Evolutionary conservation across 129 eudicot genomes (phyloP), one percentile per base, ranked within the genome.

Genomic region (Mikania micrantha): DNA sequence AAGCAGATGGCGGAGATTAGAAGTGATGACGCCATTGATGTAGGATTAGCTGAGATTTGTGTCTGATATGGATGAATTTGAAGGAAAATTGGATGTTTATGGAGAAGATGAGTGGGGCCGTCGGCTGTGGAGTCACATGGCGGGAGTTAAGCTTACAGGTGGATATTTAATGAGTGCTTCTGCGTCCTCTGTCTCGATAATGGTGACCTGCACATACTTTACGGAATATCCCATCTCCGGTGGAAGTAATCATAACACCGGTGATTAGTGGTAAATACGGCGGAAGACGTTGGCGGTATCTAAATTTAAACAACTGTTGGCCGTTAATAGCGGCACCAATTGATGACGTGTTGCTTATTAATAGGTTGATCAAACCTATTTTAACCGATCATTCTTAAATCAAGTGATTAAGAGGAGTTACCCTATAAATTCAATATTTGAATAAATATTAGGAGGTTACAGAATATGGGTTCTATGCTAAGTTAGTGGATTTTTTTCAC

Each of bases 81-180:
- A 44, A 3, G 54, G 54, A 47, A 17, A 3, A 17, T 47, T 17
- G 7, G 25, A 40, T 38, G 73, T 29, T 72, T 72, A 54, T 19
- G 60, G 65, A 40, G 47, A 20, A 10, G 3, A 5, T 4, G 74
- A 61, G 74, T 24, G 70, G 70, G 74, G 52, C 36, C 34, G 62
- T 2, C 4, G 4, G 36, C 36, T 32, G 36, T 65, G 6, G 72
- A 74, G 72, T 74, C 77, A 79, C 84, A 74, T 79, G 80, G 79
- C 66, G 77, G 69, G 63, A 75, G 63, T 49, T 71, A 47, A 49
- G 64, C 25, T 56, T 68, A 68, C 74, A 67, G 69, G 64, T 76
- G 80, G 28, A 44, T 34, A 57, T 68, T 75, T 76, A 76, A 68
- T 68, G 80, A 68, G 73, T 60, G 35, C 9, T 7, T 47, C n/a